phyloP scores from a whole-genome alignment of 768 basidiomycete species.

The Hemileccinum impolitum region DNA sequence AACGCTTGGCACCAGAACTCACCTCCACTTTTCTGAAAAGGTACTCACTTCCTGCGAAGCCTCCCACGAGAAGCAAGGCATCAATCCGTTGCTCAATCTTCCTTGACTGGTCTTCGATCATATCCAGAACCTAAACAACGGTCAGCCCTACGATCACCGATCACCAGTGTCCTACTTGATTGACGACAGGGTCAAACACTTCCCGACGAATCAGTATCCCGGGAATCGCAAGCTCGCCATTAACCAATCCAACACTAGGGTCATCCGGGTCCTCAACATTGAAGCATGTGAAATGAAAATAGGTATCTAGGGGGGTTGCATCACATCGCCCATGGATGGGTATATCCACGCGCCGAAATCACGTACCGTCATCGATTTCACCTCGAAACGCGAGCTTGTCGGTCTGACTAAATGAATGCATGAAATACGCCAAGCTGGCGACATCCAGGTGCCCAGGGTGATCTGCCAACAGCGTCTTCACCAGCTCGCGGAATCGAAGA shows the following conservation, averaged over 20 bases:
- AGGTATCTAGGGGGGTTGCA: constrained; percentile 50
- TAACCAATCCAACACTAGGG: constrained; percentile 70
- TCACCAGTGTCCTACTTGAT: constrained; percentile 48
- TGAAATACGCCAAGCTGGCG: constrained; percentile 81
- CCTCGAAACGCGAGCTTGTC: constrained; percentile 81
- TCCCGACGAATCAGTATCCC: constrained; percentile 75
- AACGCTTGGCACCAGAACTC: constrained; percentile 21
- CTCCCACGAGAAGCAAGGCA: constrained; percentile 86
- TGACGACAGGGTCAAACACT: constrained; percentile 87
- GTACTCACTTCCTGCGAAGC: constrained; percentile 85
- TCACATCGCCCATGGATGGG: constrained; percentile 10
- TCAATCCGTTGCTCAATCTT: constrained; percentile 70
- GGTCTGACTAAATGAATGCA: constrained; percentile 86
- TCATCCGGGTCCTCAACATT: constrained; percentile 84
- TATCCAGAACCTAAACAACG: constrained; percentile 58
- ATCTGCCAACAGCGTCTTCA: constrained; percentile 71
- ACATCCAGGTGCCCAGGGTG: constrained; percentile 84
- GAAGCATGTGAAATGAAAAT: constrained; percentile 90
- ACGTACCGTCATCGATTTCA: constrained; percentile 65
- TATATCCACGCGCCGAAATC: constrained; percentile 13
- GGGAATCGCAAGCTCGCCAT: constrained; percentile 82
- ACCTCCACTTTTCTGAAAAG: constrained; percentile 77
- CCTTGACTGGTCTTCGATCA: constrained; percentile 73
- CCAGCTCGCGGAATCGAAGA: constrained; percentile 78
- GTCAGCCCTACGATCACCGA: constrained; percentile 6